Conservation (phyloP, 345 rosid species). For the Ailanthus altissimus region DNA sequence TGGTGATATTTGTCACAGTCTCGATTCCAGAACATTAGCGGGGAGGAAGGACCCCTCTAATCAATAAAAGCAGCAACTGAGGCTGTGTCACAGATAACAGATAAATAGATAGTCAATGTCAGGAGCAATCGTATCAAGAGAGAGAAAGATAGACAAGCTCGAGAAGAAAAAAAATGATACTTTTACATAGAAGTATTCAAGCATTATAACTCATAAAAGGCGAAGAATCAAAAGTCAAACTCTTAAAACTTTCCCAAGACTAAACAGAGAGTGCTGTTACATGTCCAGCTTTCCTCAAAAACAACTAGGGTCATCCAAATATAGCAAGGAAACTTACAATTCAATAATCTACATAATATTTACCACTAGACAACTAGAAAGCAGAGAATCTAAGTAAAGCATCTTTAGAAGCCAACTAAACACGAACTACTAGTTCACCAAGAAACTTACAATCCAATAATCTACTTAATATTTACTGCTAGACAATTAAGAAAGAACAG, state of each 20-base stretch:
- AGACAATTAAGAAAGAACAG: background rate
- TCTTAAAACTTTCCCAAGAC: background rate
- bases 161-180: background rate
- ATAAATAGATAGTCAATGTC: background rate
- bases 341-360: background rate
- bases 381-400: background rate
- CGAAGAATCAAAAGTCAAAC: background rate
- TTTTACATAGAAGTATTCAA: constrained; percentile 7
- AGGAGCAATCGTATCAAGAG: constrained; percentile 11
- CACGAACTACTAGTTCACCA: background rate
- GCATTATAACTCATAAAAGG: background rate
- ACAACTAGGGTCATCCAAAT: background rate
- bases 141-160: background rate
- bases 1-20: constrained; percentile 35
- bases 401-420: background rate
- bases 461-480: background rate
- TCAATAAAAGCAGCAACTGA: constrained; percentile 40
- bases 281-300: background rate
- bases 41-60: constrained; percentile 34
- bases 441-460: background rate
- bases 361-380: background rate
- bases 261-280: background rate
- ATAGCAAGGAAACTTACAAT: background rate
- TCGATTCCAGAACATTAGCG: constrained; percentile 48
- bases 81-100: constrained; percentile 30